These are phyloP conservation scores for Paramecium sexaurelia DNA, from an alignment of 73 alveolate species.

Conservation along the genomic window DNA sequence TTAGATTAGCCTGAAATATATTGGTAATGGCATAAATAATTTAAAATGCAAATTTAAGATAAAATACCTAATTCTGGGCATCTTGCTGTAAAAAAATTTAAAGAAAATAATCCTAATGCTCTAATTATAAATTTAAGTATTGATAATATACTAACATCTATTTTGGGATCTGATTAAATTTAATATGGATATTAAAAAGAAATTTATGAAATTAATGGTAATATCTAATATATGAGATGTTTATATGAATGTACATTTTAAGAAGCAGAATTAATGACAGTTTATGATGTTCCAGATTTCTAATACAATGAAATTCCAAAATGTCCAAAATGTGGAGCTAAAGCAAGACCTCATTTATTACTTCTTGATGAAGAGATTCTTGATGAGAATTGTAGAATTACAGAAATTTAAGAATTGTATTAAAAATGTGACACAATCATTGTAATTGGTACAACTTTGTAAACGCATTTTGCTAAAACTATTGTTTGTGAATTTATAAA, in stretches of 20 bases:
- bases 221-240: slow-evolving; percentile 78
- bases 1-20: slow-evolving; percentile 59
- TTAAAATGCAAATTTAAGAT: slow-evolving; percentile 26
- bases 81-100: slow-evolving; percentile 64
- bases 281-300: slow-evolving; percentile 69
- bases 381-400: slow-evolving; percentile 61
- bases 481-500: slow-evolving; percentile 56
- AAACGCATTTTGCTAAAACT: slow-evolving; percentile 73
- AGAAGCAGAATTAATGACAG: not conserved
- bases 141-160: slow-evolving; percentile 65
- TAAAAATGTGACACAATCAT: slow-evolving; percentile 65
- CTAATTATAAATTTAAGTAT: slow-evolving; percentile 75
- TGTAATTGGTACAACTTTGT: slow-evolving; percentile 78
- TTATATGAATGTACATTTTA: slow-evolving; percentile 65
- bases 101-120: not conserved
- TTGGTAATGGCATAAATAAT: slow-evolving; percentile 85
- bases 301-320: slow-evolving; percentile 64
- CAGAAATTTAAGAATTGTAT: not conserved
- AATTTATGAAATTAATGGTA: slow-evolving; percentile 81
- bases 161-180: slow-evolving; percentile 46
- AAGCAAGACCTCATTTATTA: slow-evolving; percentile 78
- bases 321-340: slow-evolving; percentile 74
- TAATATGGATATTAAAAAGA: slow-evolving; percentile 60
- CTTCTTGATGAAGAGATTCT: slow-evolving; percentile 79
- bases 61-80: slow-evolving; percentile 79